phyloP scores from a whole-genome alignment of 169 alveolate genomes.

The Plasmodium billcollinsi region DNA sequence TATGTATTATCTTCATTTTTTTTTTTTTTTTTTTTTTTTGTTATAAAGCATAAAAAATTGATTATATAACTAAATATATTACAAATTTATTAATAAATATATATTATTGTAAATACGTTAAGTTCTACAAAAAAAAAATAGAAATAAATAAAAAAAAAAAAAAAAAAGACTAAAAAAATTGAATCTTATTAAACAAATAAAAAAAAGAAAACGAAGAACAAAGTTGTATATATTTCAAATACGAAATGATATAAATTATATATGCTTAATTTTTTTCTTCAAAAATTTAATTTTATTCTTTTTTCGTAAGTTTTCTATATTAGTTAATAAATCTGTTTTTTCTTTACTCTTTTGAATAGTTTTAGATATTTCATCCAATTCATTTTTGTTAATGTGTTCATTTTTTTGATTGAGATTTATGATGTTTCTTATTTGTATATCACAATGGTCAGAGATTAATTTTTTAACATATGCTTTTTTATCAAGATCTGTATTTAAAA shows the following conservation, averaged over 20 bases:
- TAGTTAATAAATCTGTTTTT: conserved; percentile 23
- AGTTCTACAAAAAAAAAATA: no score
- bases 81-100: no score
- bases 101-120: no score
- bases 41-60: no score
- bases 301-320: conserved; percentile 23
- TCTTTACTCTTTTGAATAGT: conserved; percentile 7
- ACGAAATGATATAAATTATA: neutral
- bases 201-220: neutral
- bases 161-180: neutral
- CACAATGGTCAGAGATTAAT: conserved; percentile 13
- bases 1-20: no score
- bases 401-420: conserved; percentile 22
- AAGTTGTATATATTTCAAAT: neutral
- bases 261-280: conserved; percentile 30
- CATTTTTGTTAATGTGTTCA: neutral
- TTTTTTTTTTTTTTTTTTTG: no score
- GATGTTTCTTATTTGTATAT: conserved; percentile 9
- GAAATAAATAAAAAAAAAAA: neutral
- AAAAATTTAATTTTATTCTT: conserved; percentile 54
- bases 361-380: conserved; percentile 7
- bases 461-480: conserved; percentile 65
- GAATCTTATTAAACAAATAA: neutral
- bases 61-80: no score
- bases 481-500: conserved; percentile 30